These are phyloP conservation scores for Wickerhamomyces sp. DNA, from an alignment of 1,139 yeast genomes.

Conservation along the genomic window DNA sequence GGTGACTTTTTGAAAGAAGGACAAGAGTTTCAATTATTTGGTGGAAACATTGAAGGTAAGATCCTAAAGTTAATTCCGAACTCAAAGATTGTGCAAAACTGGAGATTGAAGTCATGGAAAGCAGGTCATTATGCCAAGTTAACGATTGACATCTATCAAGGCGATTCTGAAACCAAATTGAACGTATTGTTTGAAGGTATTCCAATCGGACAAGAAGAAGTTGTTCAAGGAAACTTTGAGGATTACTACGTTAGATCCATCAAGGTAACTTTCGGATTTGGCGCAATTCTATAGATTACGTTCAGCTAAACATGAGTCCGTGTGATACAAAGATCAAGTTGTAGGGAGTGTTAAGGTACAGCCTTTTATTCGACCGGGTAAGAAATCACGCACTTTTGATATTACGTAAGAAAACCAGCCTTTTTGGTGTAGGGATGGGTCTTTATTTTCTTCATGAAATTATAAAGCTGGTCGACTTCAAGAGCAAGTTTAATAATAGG, in stretches of 20 bases:
- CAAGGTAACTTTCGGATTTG: constrained; percentile 89
- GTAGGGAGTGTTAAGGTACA: neutral
- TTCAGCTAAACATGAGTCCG: too few species aligned
- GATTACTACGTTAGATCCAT: constrained; percentile 85
- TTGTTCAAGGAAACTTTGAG: constrained; percentile 79
- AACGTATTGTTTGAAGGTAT: constrained; percentile 82
- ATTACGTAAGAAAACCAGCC: neutral
- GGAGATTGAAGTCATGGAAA: constrained; percentile 93
- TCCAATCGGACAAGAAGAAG: constrained; percentile 95
- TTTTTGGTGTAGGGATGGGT: neutral
- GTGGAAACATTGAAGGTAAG: constrained; percentile 82
- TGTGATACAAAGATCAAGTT: neutral
- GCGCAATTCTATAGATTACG: constrained; percentile 50
- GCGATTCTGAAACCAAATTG: constrained; percentile 76
- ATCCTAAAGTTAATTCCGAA: constrained; percentile 54
- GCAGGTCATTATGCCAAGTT: constrained; percentile 71
- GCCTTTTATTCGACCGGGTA: neutral
- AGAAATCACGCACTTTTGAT: neutral
- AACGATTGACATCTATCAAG: constrained; percentile 63
- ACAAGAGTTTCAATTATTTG: constrained; percentile 65
- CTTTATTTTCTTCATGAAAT: neutral
- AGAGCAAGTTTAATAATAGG: too few species aligned
- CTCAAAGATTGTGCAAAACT: constrained; percentile 59
- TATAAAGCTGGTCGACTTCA: neutral
- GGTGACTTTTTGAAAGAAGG: constrained; percentile 48